Percentiles rank a stretch among this genome's conserved stretches.
These are phyloP conservation scores for Lagenidium giganteum DNA, from an alignment of 352 stramenopile genomes.

Conservation along the genomic window DNA sequence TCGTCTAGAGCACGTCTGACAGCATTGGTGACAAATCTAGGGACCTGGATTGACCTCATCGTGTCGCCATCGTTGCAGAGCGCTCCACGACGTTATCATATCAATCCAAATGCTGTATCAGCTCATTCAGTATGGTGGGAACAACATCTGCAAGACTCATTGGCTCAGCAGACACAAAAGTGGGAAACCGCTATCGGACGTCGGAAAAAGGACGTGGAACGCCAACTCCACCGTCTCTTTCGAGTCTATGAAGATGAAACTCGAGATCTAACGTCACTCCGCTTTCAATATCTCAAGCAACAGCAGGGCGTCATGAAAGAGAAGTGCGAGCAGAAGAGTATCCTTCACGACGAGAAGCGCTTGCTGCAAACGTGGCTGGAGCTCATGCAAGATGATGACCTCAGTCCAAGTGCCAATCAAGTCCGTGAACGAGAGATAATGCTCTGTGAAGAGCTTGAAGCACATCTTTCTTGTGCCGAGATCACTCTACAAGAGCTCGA, in stretches of 20 bases:
- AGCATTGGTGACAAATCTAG: no score
- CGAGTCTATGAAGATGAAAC: constrained; percentile 31
- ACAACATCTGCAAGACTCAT: not conserved
- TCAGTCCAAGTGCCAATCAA: not conserved
- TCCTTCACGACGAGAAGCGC: constrained; percentile 9
- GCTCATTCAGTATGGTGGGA: constrained; percentile 12
- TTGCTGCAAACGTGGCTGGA: constrained; percentile 10
- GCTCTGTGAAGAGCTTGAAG: constrained; percentile 9
- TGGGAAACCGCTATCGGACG: constrained; percentile 17
- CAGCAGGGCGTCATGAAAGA: not conserved
- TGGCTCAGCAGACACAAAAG: not conserved
- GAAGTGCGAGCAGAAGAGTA: constrained; percentile 3
- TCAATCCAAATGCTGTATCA: constrained; percentile 18
- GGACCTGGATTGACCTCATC: constrained; percentile 20
- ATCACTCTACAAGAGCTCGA: constrained; percentile 7
- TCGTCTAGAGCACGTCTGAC: not conserved
- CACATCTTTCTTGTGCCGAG: constrained; percentile 2
- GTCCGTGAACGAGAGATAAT: constrained; percentile 4
- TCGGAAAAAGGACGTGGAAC: constrained; percentile 19
- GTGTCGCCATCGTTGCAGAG: constrained; percentile 12
- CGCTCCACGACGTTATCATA: constrained; percentile 17
- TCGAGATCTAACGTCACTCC: constrained; percentile 13
- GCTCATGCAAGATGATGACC: not conserved
- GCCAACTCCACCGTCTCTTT: constrained; percentile 21
- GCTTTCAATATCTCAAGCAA: constrained; percentile 13